These are phyloP conservation scores for Penicillium freii DNA, from an alignment of 2,329 filamentous ascomycete species.

Conservation along the genomic window DNA sequence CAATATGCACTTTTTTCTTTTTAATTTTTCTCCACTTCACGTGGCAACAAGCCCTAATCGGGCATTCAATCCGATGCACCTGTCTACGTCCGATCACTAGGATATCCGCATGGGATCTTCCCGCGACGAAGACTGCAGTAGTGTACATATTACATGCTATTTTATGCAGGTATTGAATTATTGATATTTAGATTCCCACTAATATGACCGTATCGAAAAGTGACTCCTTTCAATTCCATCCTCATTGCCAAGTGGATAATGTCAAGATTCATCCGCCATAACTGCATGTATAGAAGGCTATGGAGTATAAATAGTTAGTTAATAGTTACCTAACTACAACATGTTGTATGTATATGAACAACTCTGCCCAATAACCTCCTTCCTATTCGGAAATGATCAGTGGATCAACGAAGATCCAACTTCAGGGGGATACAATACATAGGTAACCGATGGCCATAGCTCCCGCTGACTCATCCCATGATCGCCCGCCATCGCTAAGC, in stretches of 20 bases:
- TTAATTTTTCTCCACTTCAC: conserved; percentile 1
- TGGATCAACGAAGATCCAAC: conserved; percentile 14
- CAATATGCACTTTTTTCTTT: neutral
- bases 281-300: neutral
- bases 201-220: neutral
- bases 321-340: neutral
- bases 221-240: neutral
- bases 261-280: neutral
- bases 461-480: conserved; percentile 13
- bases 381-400: conserved; percentile 21
- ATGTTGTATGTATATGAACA: too few relatives aligned
- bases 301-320: neutral
- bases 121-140: conserved; percentile 4
- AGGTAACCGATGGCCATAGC: conserved; percentile 32
- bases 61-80: conserved; percentile 31
- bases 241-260: neutral
- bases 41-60: conserved; percentile 21
- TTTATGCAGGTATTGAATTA: neutral
- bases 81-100: conserved; percentile 2
- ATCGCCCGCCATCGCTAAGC: conserved; percentile 11
- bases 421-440: conserved; percentile 5
- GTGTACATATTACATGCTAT: neutral
- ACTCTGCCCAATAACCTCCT: conserved; percentile 20
- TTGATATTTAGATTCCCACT: neutral
- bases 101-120: conserved; percentile 10